A percentile compares a stretch with the other conserved stretches of the same genome.
Conservation (phyloP, 345 rosid species). For the Luvunga scandens region DNA sequence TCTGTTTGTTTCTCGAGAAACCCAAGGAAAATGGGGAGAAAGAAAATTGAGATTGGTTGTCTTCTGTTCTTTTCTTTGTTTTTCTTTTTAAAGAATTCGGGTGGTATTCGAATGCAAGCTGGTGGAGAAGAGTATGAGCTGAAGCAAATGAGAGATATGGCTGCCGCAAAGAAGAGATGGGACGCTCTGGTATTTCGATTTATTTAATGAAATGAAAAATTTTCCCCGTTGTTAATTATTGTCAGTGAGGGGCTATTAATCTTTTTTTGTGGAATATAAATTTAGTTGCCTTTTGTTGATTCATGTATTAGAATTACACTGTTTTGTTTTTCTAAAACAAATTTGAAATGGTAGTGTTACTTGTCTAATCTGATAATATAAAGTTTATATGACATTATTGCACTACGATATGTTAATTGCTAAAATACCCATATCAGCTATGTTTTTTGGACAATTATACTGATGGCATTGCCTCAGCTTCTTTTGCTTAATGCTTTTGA, state of each 20-base stretch:
- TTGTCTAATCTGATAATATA: neutral
- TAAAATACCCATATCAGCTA: neutral
- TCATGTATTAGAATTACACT: neutral
- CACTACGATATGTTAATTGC: neutral
- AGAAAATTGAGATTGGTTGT: slow-evolving; percentile 1
- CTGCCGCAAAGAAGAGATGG: slow-evolving; percentile 96
- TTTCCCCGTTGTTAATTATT: neutral
- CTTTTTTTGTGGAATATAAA: no score
- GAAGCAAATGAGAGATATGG: slow-evolving; percentile 90
- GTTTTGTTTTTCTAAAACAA: neutral
- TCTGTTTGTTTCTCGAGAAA: slow-evolving; percentile 11
- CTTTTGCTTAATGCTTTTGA: slow-evolving; percentile 3
- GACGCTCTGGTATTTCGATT: slow-evolving; percentile 61
- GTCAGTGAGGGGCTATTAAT: neutral
- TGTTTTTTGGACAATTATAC: neutral
- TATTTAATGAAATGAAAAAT: neutral
- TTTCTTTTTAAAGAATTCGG: slow-evolving; percentile 28
- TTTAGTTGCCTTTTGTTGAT: neutral
- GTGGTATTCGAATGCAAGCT: slow-evolving; percentile 56
- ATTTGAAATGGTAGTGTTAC: neutral
- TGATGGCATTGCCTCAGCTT: slow-evolving; percentile 8
- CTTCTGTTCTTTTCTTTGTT: neutral
- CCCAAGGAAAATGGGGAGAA: neutral
- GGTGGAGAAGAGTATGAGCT: slow-evolving; percentile 66
- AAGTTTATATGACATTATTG: neutral